A percentile compares a stretch with the other conserved stretches of the same genome.
These are phyloP conservation scores for Trichoderma reesei DNA, from an alignment of 495 filamentous ascomycete species.

Conservation along the genomic window DNA sequence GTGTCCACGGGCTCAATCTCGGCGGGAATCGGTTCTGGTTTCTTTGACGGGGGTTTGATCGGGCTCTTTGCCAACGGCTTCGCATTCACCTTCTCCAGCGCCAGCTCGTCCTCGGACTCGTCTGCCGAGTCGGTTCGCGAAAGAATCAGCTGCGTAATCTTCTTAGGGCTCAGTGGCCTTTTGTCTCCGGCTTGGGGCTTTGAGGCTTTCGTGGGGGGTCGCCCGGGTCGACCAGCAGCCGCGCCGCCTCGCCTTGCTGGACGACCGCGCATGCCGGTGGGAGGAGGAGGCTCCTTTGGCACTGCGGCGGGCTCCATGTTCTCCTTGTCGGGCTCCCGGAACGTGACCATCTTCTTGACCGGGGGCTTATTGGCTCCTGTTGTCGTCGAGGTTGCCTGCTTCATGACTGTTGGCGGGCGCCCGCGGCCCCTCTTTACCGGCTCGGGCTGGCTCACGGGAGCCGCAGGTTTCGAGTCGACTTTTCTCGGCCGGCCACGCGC, in stretches of 20 bases:
- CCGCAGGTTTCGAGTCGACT: constrained; percentile 13
- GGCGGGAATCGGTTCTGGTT: constrained; percentile 13
- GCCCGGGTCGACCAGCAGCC: constrained; percentile 16
- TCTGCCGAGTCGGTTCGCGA: too few relatives aligned
- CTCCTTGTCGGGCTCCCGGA: constrained; percentile 49
- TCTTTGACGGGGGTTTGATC: constrained; percentile 27
- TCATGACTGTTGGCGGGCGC: constrained; percentile 18
- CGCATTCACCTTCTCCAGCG: constrained; percentile 38
- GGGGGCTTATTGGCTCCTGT: constrained; percentile 26
- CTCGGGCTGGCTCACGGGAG: constrained; percentile 18
- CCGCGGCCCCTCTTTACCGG: constrained; percentile 30
- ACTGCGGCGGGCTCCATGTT: constrained; percentile 30
- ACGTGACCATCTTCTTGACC: constrained; percentile 46
- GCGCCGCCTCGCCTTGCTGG: constrained; percentile 20
- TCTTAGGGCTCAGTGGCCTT: constrained; percentile 45
- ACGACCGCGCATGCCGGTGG: constrained; percentile 19
- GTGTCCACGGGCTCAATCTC: constrained; percentile 12
- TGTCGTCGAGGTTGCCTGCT: constrained; percentile 17
- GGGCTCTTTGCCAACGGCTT: constrained; percentile 40
- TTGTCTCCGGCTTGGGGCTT: constrained; percentile 19
- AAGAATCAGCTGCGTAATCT: constrained; percentile 39
- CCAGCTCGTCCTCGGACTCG: constrained; percentile 45
- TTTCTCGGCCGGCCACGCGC: constrained; percentile 29
- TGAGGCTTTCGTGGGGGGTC: constrained; percentile 2
- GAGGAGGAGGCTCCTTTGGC: constrained; percentile 17